These are phyloP conservation scores for Dactylonectria estremocensis DNA, from an alignment of 2,329 filamentous ascomycete genomes.

Conservation along the genomic window DNA sequence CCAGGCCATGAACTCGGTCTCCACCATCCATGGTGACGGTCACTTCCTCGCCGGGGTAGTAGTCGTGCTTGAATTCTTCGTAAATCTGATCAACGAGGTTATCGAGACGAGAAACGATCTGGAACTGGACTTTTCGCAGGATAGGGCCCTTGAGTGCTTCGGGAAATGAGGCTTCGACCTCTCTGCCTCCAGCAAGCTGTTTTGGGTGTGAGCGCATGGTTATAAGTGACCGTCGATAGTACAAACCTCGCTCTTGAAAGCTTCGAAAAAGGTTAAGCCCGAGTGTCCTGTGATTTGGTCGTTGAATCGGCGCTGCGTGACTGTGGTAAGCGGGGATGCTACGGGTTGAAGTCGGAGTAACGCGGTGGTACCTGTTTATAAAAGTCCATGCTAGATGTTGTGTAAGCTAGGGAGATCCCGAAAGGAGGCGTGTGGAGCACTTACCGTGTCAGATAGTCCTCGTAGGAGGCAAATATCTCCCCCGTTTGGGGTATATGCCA, in stretches of 20 bases:
- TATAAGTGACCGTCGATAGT: neutral
- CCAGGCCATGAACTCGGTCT: constrained; percentile 79
- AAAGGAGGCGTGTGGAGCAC: constrained; percentile 48
- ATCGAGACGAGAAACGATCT: constrained; percentile 90
- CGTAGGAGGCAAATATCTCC: constrained; percentile 91
- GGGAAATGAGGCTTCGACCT: constrained; percentile 93
- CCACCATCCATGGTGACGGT: constrained; percentile 79
- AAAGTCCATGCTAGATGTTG: constrained; percentile 81
- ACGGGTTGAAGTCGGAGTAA: constrained; percentile 18
- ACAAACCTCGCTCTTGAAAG: constrained; percentile 89
- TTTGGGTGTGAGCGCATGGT: constrained; percentile 32
- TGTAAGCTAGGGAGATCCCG: constrained; percentile 33
- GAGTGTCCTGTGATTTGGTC: constrained; percentile 97
- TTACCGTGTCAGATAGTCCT: constrained; percentile 88
- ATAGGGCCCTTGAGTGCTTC: constrained; percentile 93
- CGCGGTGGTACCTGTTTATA: constrained; percentile 82
- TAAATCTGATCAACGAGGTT: constrained; percentile 79
- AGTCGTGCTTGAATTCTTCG: constrained; percentile 89
- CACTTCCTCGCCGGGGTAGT: constrained; percentile 90
- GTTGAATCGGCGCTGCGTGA: constrained; percentile 83
- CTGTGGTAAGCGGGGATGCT: constrained; percentile 37
- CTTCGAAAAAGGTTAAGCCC: constrained; percentile 92
- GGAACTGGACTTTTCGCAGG: constrained; percentile 91
- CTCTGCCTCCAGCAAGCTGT: constrained; percentile 83
- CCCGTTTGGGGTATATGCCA: constrained; percentile 93